These are phyloP conservation scores for Neurospora sp. DNA, from an alignment of 495 filamentous ascomycete species.

Conservation along the genomic window DNA sequence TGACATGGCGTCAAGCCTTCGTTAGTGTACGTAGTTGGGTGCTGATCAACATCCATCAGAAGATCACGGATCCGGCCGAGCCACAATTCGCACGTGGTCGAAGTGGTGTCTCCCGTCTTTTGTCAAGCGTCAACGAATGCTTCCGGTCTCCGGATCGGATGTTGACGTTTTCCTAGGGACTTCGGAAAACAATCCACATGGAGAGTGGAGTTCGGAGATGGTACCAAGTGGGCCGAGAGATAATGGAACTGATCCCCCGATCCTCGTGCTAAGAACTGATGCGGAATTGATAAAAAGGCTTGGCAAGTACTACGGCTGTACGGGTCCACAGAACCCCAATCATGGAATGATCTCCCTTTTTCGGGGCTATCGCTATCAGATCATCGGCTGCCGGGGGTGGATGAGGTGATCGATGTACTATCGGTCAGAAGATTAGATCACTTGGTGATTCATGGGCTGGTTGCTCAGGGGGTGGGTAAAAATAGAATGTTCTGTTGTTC, in stretches of 20 bases:
- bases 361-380: not conserved
- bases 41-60: not conserved
- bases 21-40: not conserved
- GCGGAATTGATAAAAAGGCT: slow-evolving; percentile 23
- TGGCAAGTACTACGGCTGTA: slow-evolving; percentile 7
- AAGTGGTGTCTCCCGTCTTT: not conserved
- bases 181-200: not conserved
- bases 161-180: no score
- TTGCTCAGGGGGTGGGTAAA: not conserved
- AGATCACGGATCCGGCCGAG: not conserved
- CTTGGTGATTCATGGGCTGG: no score
- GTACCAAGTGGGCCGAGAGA: not conserved
- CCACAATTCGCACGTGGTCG: not conserved
- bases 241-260: not conserved
- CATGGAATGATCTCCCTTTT: not conserved
- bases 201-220: not conserved
- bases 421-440: not conserved
- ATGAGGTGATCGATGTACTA: not conserved
- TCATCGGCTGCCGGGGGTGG: not conserved
- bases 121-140: not conserved
- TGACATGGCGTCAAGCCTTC: not conserved
- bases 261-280: no score
- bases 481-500: not conserved
- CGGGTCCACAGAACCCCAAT: not conserved
- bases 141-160: not conserved